Percentiles rank a stretch among this genome's conserved stretches.
phyloP scores from a whole-genome alignment of 2,329 filamentous ascomycete genomes.

The Claviceps maximensis region DNA sequence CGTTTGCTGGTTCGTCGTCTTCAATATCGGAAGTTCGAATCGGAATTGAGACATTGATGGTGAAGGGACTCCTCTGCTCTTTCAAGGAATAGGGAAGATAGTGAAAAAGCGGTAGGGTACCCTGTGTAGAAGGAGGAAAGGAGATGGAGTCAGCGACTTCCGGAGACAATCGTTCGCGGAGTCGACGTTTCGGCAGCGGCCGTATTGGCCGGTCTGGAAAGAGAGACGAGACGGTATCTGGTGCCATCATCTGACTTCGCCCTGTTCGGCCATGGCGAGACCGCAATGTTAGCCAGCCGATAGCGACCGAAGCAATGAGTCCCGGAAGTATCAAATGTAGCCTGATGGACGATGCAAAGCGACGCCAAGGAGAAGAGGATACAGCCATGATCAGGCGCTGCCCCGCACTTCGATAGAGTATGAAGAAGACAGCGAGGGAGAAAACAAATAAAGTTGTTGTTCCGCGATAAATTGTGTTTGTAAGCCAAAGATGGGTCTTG shows the following conservation, averaged over 20 bases:
- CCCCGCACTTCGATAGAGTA: conserved; percentile 4
- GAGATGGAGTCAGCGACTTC: conserved; percentile 72
- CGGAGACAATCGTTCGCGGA: conserved; percentile 76
- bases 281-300: conserved; percentile 17
- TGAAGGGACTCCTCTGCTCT: conserved; percentile 23
- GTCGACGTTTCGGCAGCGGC: conserved; percentile 75
- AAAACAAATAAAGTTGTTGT: not conserved
- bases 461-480: not conserved
- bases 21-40: not conserved
- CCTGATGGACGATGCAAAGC: conserved; percentile 1
- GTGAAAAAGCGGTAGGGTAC: conserved; percentile 60
- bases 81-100: conserved; percentile 40
- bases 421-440: not conserved
- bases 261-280: conserved; percentile 20
- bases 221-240: conserved; percentile 65
- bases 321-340: conserved; percentile 7
- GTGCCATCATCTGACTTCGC: conserved; percentile 42
- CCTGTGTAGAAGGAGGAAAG: conserved; percentile 65
- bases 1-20: not conserved
- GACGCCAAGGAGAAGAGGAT: conserved; percentile 1
- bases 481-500: conserved; percentile 2
- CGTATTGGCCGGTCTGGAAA: conserved; percentile 88
- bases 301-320: conserved; percentile 8
- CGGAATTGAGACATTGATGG: conserved; percentile 5
- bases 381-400: conserved; percentile 2